Conservation (phyloP, 768 basidiomycete species). For the Lactarius tabidus region DNA sequence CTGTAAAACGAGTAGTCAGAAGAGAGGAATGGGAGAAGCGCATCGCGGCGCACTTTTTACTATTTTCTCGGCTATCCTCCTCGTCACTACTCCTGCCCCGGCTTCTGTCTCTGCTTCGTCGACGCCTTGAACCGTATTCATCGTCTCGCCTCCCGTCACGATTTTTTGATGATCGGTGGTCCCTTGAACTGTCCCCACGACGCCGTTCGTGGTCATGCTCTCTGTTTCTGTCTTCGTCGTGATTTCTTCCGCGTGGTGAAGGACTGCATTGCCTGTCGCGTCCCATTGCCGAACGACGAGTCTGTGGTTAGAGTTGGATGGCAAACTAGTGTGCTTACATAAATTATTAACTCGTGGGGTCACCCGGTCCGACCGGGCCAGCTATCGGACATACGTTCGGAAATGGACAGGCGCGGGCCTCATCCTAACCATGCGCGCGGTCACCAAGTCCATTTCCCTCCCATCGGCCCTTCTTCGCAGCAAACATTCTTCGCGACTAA, state of each 20-base stretch:
- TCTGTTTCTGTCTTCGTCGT: background rate
- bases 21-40: background rate
- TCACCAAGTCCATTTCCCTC: background rate
- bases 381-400: background rate
- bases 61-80: constrained; percentile 28
- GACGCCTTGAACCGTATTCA: constrained; percentile 26
- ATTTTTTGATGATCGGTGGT: constrained; percentile 7
- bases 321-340: background rate
- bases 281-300: constrained; percentile 8
- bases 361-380: background rate
- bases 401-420: background rate
- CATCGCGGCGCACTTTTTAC: constrained; percentile 44
- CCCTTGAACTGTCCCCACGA: constrained; percentile 6
- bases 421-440: constrained; percentile 9
- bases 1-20: constrained; percentile 36
- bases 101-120: constrained; percentile 31
- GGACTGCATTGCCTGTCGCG: constrained; percentile 13
- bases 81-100: constrained; percentile 33
- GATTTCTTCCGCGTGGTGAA: constrained; percentile 15
- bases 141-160: constrained; percentile 24
- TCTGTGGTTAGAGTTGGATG: background rate
- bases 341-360: background rate
- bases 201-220: constrained; percentile 11
- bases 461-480: background rate
- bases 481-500: constrained; percentile 3